Conservation (phyloP, 2,329 filamentous ascomycete genomes). For the Aureobasidium leucospermi region DNA sequence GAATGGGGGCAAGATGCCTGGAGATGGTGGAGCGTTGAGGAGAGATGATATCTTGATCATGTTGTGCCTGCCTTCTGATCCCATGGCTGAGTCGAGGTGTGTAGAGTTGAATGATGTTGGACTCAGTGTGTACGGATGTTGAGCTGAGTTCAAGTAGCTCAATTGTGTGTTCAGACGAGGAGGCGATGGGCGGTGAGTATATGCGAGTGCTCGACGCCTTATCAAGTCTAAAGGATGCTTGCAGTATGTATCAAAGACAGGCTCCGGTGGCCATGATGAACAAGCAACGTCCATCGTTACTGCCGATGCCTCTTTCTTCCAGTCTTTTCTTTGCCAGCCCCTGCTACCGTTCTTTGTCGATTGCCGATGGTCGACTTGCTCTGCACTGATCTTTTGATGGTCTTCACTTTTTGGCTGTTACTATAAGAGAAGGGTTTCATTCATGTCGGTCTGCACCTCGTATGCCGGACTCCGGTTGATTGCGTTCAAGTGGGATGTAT, state of each 20-base stretch:
- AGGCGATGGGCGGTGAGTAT: conserved; percentile 12
- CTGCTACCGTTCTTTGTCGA: not conserved
- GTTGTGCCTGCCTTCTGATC: not conserved
- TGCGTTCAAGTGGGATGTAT: conserved; percentile 12
- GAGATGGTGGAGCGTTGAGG: conserved; percentile 12
- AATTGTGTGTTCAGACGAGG: conserved; percentile 7
- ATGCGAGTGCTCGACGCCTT: conserved; percentile 12
- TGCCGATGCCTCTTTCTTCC: not conserved
- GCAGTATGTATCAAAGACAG: conserved; percentile 13
- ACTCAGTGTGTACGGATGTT: not conserved
- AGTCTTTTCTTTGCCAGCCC: not conserved
- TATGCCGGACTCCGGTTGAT: conserved; percentile 12
- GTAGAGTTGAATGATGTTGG: not conserved
- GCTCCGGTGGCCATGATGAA: not conserved
- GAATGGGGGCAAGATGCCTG: conserved; percentile 4
- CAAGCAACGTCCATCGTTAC: conserved; percentile 3
- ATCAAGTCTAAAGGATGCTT: conserved; percentile 11
- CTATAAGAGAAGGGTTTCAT: not conserved
- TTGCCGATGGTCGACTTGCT: not conserved
- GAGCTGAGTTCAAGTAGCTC: conserved; percentile 8
- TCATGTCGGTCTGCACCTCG: conserved; percentile 11
- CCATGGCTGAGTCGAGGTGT: not conserved
- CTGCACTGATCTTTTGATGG: conserved; percentile 11
- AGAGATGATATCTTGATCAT: conserved; percentile 13
- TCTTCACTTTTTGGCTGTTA: conserved; percentile 7